Base-by-base conservation (phyloP, 345 rosid species). In the Citrus sp. region DNA sequence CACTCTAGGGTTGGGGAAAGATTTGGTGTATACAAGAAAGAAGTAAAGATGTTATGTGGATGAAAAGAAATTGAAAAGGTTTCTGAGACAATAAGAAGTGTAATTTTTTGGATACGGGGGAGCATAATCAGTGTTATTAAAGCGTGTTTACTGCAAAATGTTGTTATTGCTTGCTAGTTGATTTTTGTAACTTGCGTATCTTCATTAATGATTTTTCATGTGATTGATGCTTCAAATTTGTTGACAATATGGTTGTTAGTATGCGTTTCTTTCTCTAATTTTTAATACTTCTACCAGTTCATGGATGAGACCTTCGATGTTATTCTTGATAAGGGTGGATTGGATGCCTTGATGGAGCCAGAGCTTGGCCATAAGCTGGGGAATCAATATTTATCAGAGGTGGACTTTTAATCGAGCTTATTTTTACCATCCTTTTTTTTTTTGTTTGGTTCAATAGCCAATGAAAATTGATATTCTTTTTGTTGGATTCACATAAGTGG, bases 341-440 rank as follows among this genome's bases (percentile, higher is more conserved):
- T 95, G 84, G 99, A 95, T 91, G 99, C 99, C 83, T 85, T 95
- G 71, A 93, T 95, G 99, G 99, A 95, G 88, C 98, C 97, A 12
- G 87, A 88, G 82, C 89, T 86, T 30, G 99, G 99, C 28, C 78
- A 90, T 4, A 89, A 86, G 80, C 87, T 93, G 18, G 99, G 98
- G 54, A 84, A 60, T 63, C 87, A 88, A 79, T 95, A 95, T 83
- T 85, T 93, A 83, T 85, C 90, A 6, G 99, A 95, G 99, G 98
- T 93, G 76, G 66, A 49, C 37, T 79, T 72, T 51, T 8, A 46
- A 77, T 37, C 60, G 30, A 25, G 55, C 51, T 30, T 38, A 49
- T 56, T 79, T 28, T 49, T 66, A 51, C n/a, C 21, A 27, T 38
- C 40, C 22, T 27, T 61, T 8, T 38, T 38, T n/a, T 6, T 6